A percentile compares a stretch with the other conserved stretches of the same genome.
Conservation (phyloP, 495 filamentous ascomycete species). For the Podospora anserina region DNA sequence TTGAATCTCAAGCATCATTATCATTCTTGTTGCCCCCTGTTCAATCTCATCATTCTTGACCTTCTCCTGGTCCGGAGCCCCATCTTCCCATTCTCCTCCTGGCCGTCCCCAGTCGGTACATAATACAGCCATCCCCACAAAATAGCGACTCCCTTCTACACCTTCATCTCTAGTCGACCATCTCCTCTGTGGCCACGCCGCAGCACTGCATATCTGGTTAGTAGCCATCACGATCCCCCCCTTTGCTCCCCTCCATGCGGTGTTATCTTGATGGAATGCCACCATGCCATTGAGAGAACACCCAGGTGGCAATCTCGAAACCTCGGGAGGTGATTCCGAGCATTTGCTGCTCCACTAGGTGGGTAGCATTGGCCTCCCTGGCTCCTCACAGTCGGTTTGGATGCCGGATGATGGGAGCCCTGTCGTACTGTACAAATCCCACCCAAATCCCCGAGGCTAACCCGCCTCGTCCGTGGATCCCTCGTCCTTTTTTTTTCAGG, state of each 20-base stretch:
- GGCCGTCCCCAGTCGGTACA: slow-evolving; percentile 13
- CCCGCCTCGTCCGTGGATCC: slow-evolving; percentile 45
- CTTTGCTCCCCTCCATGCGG: slow-evolving; percentile 3
- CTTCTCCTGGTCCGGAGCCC: background rate
- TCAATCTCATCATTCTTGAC: slow-evolving; percentile 6
- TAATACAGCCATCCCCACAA: slow-evolving; percentile 18
- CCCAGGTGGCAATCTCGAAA: slow-evolving; percentile 43
- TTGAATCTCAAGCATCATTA: background rate
- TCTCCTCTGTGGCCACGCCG: slow-evolving; percentile 12
- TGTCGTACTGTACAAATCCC: slow-evolving; percentile 41
- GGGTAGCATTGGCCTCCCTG: slow-evolving; percentile 26
- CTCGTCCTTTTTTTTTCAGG: slow-evolving; percentile 42
- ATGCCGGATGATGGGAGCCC: slow-evolving; percentile 32
- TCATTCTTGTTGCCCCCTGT: background rate
- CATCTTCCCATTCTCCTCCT: background rate
- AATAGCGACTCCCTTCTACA: background rate
- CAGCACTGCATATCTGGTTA: slow-evolving; percentile 21
- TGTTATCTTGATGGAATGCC: slow-evolving; percentile 8
- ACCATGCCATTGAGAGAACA: slow-evolving; percentile 16
- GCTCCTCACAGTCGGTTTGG: slow-evolving; percentile 24
- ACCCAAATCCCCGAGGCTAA: slow-evolving; percentile 41
- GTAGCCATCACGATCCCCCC: slow-evolving; percentile 10
- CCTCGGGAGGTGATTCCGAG: slow-evolving; percentile 45
- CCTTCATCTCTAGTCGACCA: background rate
- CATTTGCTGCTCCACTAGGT: slow-evolving; percentile 40